phyloP scores from a whole-genome alignment of 352 stramenopile genomes.

The Globisporangium irregulare region DNA sequence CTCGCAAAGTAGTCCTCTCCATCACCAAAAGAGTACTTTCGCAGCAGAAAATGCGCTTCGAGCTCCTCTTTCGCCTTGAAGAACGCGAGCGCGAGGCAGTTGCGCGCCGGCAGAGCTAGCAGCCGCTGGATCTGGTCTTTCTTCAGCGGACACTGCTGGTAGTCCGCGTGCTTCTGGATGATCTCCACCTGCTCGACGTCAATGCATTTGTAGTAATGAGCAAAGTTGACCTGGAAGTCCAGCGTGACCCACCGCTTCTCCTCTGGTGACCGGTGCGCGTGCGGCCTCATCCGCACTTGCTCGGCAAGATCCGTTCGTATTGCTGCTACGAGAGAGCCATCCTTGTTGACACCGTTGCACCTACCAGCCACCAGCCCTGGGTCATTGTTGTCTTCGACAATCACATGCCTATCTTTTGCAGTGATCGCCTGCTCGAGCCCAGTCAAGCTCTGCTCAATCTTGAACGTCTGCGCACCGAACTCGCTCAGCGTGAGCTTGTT shows the following conservation, averaged over 20 bases:
- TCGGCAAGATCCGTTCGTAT: conserved; percentile 25
- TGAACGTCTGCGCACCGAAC: conserved; percentile 32
- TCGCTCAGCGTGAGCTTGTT: conserved; percentile 33
- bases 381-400: neutral
- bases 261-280: conserved; percentile 38
- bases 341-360: neutral
- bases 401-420: conserved; percentile 6
- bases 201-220: conserved; percentile 68
- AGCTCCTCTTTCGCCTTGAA: conserved; percentile 59
- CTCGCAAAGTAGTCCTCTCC: conserved; percentile 57
- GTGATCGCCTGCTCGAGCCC: conserved; percentile 27
- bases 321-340: neutral
- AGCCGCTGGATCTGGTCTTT: conserved; percentile 50
- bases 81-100: conserved; percentile 71
- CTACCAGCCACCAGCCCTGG: neutral
- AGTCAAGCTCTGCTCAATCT: conserved; percentile 33
- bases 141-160: conserved; percentile 39
- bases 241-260: conserved; percentile 70
- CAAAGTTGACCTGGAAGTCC: conserved; percentile 60
- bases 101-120: conserved; percentile 51
- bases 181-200: conserved; percentile 51
- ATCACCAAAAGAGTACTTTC: conserved; percentile 72
- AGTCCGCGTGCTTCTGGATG: conserved; percentile 52
- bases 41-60: conserved; percentile 49
- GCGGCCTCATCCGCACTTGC: conserved; percentile 45